Evolutionary conservation across 192 early-diverging fungal species (phyloP), one percentile per base, ranked within the genome.

Genomic region (Podila verticillata): DNA sequence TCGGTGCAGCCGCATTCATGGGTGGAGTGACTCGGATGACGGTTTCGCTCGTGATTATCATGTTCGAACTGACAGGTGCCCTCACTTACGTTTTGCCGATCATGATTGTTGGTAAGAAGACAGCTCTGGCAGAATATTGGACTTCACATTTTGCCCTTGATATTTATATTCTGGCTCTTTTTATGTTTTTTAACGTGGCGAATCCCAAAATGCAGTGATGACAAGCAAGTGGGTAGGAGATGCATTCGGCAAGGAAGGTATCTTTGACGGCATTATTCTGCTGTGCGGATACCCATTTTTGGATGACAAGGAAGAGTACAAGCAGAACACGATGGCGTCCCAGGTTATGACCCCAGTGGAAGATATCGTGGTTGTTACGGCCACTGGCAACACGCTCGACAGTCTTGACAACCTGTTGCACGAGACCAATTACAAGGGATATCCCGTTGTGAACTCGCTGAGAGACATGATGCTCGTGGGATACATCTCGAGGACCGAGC

Each of bases 21-120:
- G 86, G 92, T 48, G 89, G 95, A 24, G 91, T 95, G 7, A 97
- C 95, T n/a, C 90, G 96, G 7, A 96, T 97, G 89, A 97, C 94
- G 4, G 95, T 96, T 1, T 93, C 95, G 3, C 77, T 95, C 0
- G 93, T 97, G 5, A 97, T 99, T n/a, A 94, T 99, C 36, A 98
- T 99, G 97, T 99, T 99, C 84, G 98, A 99, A 82, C 87, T 99
- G 51, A 99, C 97, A 19, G 98, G 97, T 4, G 95, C 96, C 4
- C 85, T 99, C 48, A 96, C 95, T 56, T 99, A 99, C 73, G 94
- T 98, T 36, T 70, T 98, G 35, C 97, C 97, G 3, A 95, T 92
- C 32, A 96, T 95, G 95, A 83, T 94, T 30, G 86, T 89, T 9
- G 91, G 92, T 74, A 90, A 84, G 86, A 83, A 20, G 17, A 44